Base-by-base conservation (phyloP, 2,329 filamentous ascomycete species). In the Arthroderma sp. region DNA sequence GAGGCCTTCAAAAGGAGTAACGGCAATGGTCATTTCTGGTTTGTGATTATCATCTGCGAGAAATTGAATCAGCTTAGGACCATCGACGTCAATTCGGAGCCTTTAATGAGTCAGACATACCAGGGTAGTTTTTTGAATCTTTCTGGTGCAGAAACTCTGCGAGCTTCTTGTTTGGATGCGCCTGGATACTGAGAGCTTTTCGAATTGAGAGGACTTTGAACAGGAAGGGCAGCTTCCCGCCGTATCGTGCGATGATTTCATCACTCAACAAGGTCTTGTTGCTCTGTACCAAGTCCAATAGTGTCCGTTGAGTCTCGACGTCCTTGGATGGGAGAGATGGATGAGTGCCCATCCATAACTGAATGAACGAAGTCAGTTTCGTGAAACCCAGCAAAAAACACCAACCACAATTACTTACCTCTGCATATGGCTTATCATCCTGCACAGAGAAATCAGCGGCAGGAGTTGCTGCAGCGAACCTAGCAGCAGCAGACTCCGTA, bases 281-380 rank as follows among this genome's bases (percentile, higher is more conserved):
- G 55, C 89, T 84, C 60, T 86, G 73, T 43, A 95, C 81, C 38
- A 96, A 74, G 49, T 95, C 87, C 52, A 94, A 78, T 7, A 98
- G 77, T 2, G 83, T 83, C 44, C 86, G 83, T 62, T 87, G 82
- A 29, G 91, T 94, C 40, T 75, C 70, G 53, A 94, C 63, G 59
- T 96, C 87, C 63, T 83, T 93, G 47, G 91, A 96, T 11, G 91
- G 91, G 57, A 95, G 87, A 38, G 86, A 94, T 38, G 89, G 88
- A 59, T 98, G 91, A 1, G 89, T 95, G 59, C 91, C 91, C 91
- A 98, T 98, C 91, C 91, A 98, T 58, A 98, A 72, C 87, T 95
- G 56, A 29, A 38, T 29, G 32, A 34, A 40, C 44, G 22, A 55
- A 50, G 38, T 45, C 15, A 48, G 38, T 3, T 22, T 22, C 15